Conservation (phyloP, 2,329 filamentous ascomycete species). For the Coccinonectria pachysandricola region DNA sequence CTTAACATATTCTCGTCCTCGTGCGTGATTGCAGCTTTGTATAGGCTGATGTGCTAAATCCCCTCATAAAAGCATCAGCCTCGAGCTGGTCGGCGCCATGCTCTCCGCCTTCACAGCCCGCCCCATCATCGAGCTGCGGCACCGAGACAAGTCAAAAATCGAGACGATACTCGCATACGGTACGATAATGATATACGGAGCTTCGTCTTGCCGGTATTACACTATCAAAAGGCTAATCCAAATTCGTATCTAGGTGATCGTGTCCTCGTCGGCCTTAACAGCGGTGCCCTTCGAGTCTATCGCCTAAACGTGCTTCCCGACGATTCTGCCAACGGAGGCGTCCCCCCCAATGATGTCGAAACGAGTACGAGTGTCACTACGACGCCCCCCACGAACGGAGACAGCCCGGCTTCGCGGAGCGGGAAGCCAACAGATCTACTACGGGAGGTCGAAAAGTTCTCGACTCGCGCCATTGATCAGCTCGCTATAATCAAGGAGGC, state of each 20-base stretch:
- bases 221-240: too few species aligned
- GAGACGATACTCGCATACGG: constrained; percentile 90
- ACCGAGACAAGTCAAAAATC: constrained; percentile 92
- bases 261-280: constrained; percentile 84
- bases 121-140: constrained; percentile 92
- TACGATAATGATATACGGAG: too few species aligned
- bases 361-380: constrained; percentile 8
- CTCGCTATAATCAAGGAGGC: constrained; percentile 93
- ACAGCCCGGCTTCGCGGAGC: constrained; percentile 18
- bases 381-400: constrained; percentile 20
- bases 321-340: constrained; percentile 24
- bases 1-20: too few species aligned
- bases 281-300: constrained; percentile 80
- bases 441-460: constrained; percentile 91
- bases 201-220: too few species aligned
- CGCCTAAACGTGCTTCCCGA: constrained; percentile 62
- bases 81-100: constrained; percentile 53
- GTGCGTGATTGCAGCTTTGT: constrained; percentile 1
- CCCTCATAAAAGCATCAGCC: constrained; percentile 20
- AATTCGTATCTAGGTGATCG: constrained; percentile 86
- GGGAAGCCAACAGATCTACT: constrained; percentile 67
- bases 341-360: constrained; percentile 18
- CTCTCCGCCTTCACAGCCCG: constrained; percentile 95
- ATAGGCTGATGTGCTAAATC: constrained; percentile 21
- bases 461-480: constrained; percentile 80